Percentiles rank a stretch among this genome's conserved stretches.
Conservation (phyloP, 495 filamentous ascomycete species). For the Pyrenula massariospora region DNA sequence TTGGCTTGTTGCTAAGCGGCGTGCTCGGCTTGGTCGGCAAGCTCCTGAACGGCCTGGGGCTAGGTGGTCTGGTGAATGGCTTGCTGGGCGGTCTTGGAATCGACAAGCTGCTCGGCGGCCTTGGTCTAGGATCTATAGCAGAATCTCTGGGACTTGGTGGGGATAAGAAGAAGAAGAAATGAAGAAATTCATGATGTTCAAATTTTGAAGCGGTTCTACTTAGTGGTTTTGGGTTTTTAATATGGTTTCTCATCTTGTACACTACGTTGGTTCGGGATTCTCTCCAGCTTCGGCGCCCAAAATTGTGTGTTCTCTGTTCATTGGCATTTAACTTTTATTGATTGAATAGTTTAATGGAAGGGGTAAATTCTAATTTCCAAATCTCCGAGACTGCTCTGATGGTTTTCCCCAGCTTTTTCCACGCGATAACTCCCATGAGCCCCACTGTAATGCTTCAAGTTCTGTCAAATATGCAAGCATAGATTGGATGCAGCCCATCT, state of each 20-base stretch:
- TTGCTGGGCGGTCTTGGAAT: constrained; percentile 72
- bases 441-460: too few species aligned
- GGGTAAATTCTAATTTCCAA: too few species aligned
- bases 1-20: constrained; percentile 72
- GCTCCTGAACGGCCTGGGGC: constrained; percentile 70
- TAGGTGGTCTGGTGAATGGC: constrained; percentile 69
- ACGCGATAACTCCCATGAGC: too few species aligned
- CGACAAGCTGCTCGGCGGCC: constrained; percentile 59
- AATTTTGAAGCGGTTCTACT: not conserved
- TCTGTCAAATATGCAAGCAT: too few species aligned
- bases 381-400: too few species aligned
- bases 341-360: not conserved
- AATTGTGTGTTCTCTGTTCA: not conserved
- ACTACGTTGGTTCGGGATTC: not conserved
- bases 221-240: not conserved
- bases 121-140: constrained; percentile 55
- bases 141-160: constrained; percentile 34
- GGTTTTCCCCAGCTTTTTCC: too few species aligned
- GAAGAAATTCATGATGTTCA: not conserved
- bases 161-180: constrained; percentile 21
- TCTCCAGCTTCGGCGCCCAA: not conserved
- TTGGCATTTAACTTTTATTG: not conserved
- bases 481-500: too few species aligned
- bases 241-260: not conserved
- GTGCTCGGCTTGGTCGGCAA: constrained; percentile 74